phyloP scores from a whole-genome alignment of 768 basidiomycete genomes.

The Rubroboletus pulcherrimus region DNA sequence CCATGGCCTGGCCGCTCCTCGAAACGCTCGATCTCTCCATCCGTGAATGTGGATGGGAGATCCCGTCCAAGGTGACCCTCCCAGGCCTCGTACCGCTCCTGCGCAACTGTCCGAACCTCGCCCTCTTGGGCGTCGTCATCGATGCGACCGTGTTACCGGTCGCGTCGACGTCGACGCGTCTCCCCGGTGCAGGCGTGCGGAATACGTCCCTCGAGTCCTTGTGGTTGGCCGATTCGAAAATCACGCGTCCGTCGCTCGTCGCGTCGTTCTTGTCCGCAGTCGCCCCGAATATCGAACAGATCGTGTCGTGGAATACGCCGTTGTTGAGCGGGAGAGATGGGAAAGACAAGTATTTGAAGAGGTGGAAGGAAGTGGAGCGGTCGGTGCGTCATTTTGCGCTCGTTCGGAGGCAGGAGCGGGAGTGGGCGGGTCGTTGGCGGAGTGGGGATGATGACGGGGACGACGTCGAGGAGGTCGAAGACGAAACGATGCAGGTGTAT shows the following conservation, averaged over 20 bases:
- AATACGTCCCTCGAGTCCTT: slow-evolving; percentile 27
- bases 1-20: slow-evolving; percentile 26
- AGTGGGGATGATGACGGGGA: not conserved
- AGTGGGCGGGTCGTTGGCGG: slow-evolving; percentile 8
- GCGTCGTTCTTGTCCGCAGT: slow-evolving; percentile 28
- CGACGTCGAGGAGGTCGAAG: not conserved
- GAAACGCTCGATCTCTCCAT: slow-evolving; percentile 27
- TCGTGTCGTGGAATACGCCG: slow-evolving; percentile 30
- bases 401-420: slow-evolving; percentile 20
- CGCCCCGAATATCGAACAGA: slow-evolving; percentile 29
- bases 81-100: slow-evolving; percentile 22
- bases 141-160: slow-evolving; percentile 24
- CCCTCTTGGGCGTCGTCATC: slow-evolving; percentile 26
- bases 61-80: slow-evolving; percentile 26
- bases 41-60: slow-evolving; percentile 31
- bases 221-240: slow-evolving; percentile 27
- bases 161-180: not conserved
- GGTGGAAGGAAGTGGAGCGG: slow-evolving; percentile 26
- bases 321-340: slow-evolving; percentile 23
- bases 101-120: slow-evolving; percentile 21
- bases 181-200: slow-evolving; percentile 19
- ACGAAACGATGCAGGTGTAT: slow-evolving; percentile 13
- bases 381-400: slow-evolving; percentile 21
- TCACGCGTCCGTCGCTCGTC: slow-evolving; percentile 26
- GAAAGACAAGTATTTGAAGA: slow-evolving; percentile 22